Percentiles rank a stretch among this genome's conserved stretches.
Evolutionary conservation across 257 asterid genomes (phyloP).

Genomic region (Lycium barbarum): DNA sequence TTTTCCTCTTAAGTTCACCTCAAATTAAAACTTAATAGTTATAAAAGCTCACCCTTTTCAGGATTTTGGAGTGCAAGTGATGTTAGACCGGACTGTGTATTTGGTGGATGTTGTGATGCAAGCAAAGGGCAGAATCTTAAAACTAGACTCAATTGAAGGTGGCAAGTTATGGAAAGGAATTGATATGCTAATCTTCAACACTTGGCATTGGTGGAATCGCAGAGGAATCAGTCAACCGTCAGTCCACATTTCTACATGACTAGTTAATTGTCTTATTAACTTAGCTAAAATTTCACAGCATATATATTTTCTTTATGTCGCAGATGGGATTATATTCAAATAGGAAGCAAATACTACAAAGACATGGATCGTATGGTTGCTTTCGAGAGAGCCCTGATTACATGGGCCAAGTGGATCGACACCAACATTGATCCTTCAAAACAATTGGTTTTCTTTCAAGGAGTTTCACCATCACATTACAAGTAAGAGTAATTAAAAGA

Average conservation of each 20-base stretch:
- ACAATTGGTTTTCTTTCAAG: constrained; percentile 80
- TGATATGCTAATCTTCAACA: constrained; percentile 78
- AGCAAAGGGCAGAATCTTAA: constrained; percentile 59
- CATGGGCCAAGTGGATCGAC: constrained; percentile 93
- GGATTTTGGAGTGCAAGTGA: constrained; percentile 72
- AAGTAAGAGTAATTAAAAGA: constrained; percentile 51
- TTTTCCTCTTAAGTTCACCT: background rate
- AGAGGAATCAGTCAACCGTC: constrained; percentile 79
- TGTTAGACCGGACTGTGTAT: constrained; percentile 65
- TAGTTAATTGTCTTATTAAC: background rate
- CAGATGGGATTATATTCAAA: constrained; percentile 76
- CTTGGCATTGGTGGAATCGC: constrained; percentile 96
- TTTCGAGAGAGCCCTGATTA: constrained; percentile 71
- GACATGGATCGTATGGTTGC: constrained; percentile 87
- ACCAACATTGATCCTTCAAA: constrained; percentile 67
- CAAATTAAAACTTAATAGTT: background rate
- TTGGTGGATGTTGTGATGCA: constrained; percentile 70
- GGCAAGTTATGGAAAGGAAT: constrained; percentile 65
- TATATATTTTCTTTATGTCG: background rate
- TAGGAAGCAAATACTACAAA: constrained; percentile 57
- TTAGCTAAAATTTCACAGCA: background rate
- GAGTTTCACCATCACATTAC: constrained; percentile 97
- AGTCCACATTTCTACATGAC: constrained; percentile 26
- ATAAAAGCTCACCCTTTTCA: constrained; percentile 15
- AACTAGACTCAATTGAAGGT: constrained; percentile 69